Conservation (phyloP, 2,329 filamentous ascomycete species). For the Colletotrichum sp. region DNA sequence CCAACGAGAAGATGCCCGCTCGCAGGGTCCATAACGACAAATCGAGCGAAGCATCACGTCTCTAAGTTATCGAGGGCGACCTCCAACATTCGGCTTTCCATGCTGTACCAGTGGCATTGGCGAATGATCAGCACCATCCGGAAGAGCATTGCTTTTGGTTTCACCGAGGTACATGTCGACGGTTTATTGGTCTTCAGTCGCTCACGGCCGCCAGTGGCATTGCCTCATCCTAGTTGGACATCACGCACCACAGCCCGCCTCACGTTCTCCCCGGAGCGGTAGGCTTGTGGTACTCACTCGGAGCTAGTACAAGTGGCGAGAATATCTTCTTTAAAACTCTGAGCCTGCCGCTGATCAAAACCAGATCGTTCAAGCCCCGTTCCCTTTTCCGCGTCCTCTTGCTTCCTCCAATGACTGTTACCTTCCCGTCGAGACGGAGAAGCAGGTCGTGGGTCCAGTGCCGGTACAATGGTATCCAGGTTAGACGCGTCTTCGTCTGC, state of each 20-base stretch:
- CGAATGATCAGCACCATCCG: neutral
- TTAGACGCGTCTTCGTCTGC: neutral
- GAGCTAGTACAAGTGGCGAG: neutral
- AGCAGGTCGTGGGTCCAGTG: neutral
- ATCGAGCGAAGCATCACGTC: neutral
- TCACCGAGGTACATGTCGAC: neutral
- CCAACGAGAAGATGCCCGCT: neutral
- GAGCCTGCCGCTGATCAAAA: neutral
- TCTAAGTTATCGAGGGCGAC: neutral
- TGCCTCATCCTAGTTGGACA: neutral
- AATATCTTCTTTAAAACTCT: neutral
- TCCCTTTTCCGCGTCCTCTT: neutral
- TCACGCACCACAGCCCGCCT: neutral
- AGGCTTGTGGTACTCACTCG: neutral
- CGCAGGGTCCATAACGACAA: neutral
- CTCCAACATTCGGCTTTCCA: neutral
- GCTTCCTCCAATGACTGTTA: neutral
- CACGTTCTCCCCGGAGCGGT: neutral
- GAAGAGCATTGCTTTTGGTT: neutral
- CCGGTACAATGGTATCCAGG: neutral
- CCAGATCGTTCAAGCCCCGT: neutral
- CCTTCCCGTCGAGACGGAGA: neutral
- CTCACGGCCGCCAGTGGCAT: neutral
- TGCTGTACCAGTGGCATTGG: neutral
- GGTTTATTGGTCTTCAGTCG: neutral